Conservation (phyloP, 495 filamentous ascomycete species). For the Thermochaetoides thermophila region DNA sequence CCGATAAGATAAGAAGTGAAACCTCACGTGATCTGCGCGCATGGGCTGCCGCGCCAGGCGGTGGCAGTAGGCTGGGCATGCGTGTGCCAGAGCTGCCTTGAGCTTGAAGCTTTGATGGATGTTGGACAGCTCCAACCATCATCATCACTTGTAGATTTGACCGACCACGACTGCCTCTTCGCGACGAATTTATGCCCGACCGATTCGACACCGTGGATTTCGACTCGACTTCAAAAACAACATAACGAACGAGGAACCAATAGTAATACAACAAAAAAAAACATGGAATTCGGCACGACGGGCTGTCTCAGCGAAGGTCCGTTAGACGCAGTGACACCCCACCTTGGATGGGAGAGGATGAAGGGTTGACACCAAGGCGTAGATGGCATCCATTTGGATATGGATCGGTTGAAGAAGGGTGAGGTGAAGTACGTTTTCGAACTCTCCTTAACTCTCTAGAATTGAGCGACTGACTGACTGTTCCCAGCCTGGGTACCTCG, state of each 20-base stretch:
- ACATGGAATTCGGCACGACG: conserved; percentile 47
- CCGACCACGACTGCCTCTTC: conserved; percentile 3
- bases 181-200: too few species aligned
- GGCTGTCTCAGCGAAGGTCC: conserved; percentile 61
- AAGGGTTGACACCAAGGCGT: too few species aligned
- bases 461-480: too few species aligned
- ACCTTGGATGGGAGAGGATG: too few species aligned
- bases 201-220: too few species aligned
- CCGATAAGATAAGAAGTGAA: conserved; percentile 3
- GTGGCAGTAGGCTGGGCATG: conserved; percentile 12
- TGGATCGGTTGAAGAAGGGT: conserved; percentile 56
- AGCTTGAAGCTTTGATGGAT: conserved; percentile 25
- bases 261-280: conserved; percentile 10
- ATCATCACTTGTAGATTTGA: conserved; percentile 5
- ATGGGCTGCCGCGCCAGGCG: conserved; percentile 11
- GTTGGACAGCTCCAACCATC: conserved; percentile 12
- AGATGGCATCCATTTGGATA: conserved; percentile 99
- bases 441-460: neutral
- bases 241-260: neutral
- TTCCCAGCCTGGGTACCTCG: conserved; percentile 74
- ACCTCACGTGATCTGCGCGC: conserved; percentile 11
- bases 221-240: too few species aligned
- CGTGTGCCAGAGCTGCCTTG: conserved; percentile 35
- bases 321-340: too few species aligned
- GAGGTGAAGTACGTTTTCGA: conserved; percentile 52